Evolutionary conservation across 2,329 filamentous ascomycete species (phyloP).

Genomic region (Leptographium wingfieldii): DNA sequence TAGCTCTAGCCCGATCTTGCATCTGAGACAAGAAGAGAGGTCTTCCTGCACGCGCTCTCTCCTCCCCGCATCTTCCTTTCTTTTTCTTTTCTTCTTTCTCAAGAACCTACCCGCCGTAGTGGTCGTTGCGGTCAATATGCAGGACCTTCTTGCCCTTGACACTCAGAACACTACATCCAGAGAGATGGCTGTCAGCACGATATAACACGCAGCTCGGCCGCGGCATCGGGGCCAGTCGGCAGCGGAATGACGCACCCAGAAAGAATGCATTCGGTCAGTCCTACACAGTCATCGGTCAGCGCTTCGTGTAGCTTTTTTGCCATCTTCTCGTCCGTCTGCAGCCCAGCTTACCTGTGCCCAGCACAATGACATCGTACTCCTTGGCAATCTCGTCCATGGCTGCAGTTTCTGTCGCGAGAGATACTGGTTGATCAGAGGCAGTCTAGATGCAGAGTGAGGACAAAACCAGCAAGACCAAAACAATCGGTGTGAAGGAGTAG

Average conservation of each 20-base stretch:
- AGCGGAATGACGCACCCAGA: conserved; percentile 55
- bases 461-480: neutral
- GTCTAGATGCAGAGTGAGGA: neutral
- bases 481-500: conserved; percentile 1
- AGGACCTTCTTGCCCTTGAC: conserved; percentile 99
- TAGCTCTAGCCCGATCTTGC: conserved; percentile 11
- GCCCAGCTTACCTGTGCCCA: conserved; percentile 72
- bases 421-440: neutral
- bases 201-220: neutral
- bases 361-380: conserved; percentile 97
- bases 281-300: conserved; percentile 29
- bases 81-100: neutral
- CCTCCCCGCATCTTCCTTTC: neutral
- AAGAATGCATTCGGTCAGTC: conserved; percentile 96
- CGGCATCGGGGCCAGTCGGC: neutral
- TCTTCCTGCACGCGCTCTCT: neutral
- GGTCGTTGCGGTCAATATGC: conserved; percentile 96
- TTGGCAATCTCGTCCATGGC: conserved; percentile 94
- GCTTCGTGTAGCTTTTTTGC: neutral
- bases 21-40: neutral
- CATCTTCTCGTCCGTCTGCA: neutral
- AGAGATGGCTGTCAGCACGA: neutral
- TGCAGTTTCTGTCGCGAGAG: neutral
- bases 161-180: conserved; percentile 62
- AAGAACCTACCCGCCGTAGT: conserved; percentile 80